Evolutionary conservation across 495 filamentous ascomycete species (phyloP).

Genomic region (Tuber microsphaerosporum): DNA sequence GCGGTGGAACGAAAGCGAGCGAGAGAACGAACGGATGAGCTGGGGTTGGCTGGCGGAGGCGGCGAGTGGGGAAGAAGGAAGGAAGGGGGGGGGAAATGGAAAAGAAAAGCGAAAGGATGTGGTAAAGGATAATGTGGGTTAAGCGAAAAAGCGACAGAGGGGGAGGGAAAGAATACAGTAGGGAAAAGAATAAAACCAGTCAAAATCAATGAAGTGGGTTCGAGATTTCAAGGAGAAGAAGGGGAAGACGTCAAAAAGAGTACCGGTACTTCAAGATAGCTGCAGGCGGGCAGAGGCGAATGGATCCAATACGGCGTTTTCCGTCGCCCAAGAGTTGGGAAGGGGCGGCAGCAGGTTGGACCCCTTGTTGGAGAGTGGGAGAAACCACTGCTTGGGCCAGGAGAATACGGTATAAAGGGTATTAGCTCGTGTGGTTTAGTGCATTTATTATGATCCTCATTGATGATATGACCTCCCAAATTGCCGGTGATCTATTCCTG

Average conservation of each 20-base stretch:
- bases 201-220: conserved; percentile 8
- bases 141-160: neutral
- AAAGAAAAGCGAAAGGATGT: neutral
- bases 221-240: conserved; percentile 4
- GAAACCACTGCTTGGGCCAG: neutral
- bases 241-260: conserved; percentile 18
- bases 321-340: conserved; percentile 25
- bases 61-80: conserved; percentile 10
- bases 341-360: conserved; percentile 3
- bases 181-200: conserved; percentile 8
- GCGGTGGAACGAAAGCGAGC: conserved; percentile 22
- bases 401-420: neutral
- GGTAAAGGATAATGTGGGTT: conserved; percentile 3
- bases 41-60: conserved; percentile 11
- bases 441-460: conserved; percentile 2
- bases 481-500: neutral
- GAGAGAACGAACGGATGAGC: conserved; percentile 26
- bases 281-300: conserved; percentile 37
- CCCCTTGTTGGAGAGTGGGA: neutral
- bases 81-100: conserved; percentile 8
- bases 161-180: conserved; percentile 6
- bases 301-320: conserved; percentile 22
- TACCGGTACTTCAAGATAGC: conserved; percentile 13
- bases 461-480: neutral
- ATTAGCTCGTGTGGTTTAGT: neutral